phyloP scores from a whole-genome alignment of 352 stramenopile genomes.

The Phytophthora foliorum region DNA sequence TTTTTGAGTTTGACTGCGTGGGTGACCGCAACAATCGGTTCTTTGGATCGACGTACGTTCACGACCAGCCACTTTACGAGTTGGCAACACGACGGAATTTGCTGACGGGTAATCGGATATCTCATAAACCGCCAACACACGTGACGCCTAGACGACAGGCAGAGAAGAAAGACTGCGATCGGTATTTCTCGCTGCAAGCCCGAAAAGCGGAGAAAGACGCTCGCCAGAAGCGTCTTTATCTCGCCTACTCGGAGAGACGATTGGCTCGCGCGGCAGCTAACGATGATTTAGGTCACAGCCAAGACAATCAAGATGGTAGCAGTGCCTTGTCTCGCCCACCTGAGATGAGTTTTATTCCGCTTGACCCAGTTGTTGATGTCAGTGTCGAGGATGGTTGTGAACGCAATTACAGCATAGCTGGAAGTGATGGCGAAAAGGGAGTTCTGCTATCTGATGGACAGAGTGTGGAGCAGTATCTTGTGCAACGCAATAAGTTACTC shows the following conservation, averaged over 20 bases:
- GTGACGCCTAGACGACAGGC: constrained; percentile 2
- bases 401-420: not conserved
- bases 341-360: constrained; percentile 70
- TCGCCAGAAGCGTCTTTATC: constrained; percentile 57
- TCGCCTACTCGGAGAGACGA: constrained; percentile 79
- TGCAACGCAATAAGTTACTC: constrained; percentile 61
- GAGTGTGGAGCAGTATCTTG: constrained; percentile 72
- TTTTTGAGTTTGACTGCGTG: constrained; percentile 74
- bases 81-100: constrained; percentile 63
- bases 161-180: constrained; percentile 17
- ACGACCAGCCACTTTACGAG: constrained; percentile 72
- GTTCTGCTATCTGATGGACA: constrained; percentile 70
- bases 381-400: constrained; percentile 1
- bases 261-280: constrained; percentile 24
- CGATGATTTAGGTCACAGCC: not conserved
- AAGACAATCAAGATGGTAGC: constrained; percentile 1
- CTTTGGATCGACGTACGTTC: constrained; percentile 72
- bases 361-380: constrained; percentile 59
- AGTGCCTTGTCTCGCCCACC: not conserved
- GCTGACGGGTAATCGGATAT: constrained; percentile 55
- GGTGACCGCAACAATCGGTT: constrained; percentile 78
- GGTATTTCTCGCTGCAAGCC: constrained; percentile 70
- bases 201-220: constrained; percentile 50
- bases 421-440: constrained; percentile 28
- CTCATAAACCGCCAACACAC: constrained; percentile 17